Percentiles rank a stretch among this genome's conserved stretches.
Conservation (phyloP, 2,329 filamentous ascomycete genomes). For the Fusarium bactridioides region DNA sequence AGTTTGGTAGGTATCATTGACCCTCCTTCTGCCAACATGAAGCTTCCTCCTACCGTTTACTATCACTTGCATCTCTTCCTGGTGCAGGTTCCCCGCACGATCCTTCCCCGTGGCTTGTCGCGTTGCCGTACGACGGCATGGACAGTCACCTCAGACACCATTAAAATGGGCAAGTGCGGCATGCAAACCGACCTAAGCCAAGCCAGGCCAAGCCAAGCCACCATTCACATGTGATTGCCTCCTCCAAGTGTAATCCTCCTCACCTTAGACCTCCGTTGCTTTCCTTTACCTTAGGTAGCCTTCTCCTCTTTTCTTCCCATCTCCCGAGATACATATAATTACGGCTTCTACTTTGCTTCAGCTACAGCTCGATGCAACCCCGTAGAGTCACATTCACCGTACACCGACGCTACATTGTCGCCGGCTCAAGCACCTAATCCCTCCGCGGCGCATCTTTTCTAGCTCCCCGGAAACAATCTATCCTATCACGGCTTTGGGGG, state of each 20-base stretch:
- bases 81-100: constrained; percentile 25
- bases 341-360: not conserved
- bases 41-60: not conserved
- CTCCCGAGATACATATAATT: not conserved
- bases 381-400: constrained; percentile 9
- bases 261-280: not conserved
- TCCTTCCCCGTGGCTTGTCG: constrained; percentile 18
- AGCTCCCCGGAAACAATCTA: constrained; percentile 16
- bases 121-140: constrained; percentile 9
- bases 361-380: constrained; percentile 9
- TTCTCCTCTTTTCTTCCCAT: not conserved
- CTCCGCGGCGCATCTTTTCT: constrained; percentile 14
- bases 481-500: constrained; percentile 21
- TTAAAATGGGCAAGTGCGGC: constrained; percentile 7
- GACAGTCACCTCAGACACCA: not conserved
- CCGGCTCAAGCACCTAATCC: constrained; percentile 2
- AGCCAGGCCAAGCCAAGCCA: constrained; percentile 1
- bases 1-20: not conserved
- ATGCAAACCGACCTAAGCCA: constrained; percentile 7
- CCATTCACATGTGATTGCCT: constrained; percentile 39
- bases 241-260: not conserved
- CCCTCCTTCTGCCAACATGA: not conserved
- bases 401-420: constrained; percentile 3
- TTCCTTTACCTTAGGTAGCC: not conserved
- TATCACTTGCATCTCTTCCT: constrained; percentile 16